Percentiles rank a stretch among this genome's conserved stretches.
phyloP scores from a whole-genome alignment of 164 flowering plant genomes.

The Euptelea pleiosperma region DNA sequence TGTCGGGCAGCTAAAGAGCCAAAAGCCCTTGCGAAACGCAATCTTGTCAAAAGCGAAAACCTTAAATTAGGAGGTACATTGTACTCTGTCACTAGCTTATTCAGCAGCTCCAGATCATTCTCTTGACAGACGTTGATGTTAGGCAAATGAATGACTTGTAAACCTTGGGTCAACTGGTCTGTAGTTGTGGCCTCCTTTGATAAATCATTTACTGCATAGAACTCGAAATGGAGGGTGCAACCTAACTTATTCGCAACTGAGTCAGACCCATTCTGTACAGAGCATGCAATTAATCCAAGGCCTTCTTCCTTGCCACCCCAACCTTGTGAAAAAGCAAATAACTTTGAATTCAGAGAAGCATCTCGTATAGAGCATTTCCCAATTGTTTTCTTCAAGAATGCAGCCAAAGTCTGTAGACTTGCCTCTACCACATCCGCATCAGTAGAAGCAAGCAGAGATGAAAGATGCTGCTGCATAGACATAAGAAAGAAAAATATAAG shows the following conservation, averaged over 20 bases:
- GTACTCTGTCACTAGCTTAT: constrained; percentile 56
- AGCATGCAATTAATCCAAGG: constrained; percentile 79
- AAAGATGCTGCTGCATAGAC: constrained; percentile 75
- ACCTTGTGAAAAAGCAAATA: constrained; percentile 90
- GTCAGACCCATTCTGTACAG: constrained; percentile 54
- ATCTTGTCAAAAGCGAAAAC: constrained; percentile 76
- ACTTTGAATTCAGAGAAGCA: constrained; percentile 58
- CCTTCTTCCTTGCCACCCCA: constrained; percentile 99
- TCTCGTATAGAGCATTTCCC: constrained; percentile 70
- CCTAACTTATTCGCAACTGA: constrained; percentile 56
- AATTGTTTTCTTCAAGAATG: constrained; percentile 74
- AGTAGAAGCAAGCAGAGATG: constrained; percentile 77
- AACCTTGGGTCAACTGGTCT: constrained; percentile 41
- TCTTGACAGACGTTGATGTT: constrained; percentile 38
- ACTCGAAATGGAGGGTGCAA: constrained; percentile 89
- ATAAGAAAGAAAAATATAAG: constrained; percentile 13
- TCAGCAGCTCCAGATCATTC: constrained; percentile 74
- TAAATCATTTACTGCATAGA: constrained; percentile 50
- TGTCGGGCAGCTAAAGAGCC: constrained; percentile 61
- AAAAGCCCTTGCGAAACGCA: constrained; percentile 88
- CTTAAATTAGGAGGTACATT: constrained; percentile 68
- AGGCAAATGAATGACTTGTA: constrained; percentile 76
- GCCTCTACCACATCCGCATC: constrained; percentile 93
- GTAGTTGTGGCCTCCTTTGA: constrained; percentile 23
- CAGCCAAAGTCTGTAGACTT: constrained; percentile 78